phyloP scores from a whole-genome alignment of 805 yeast species.

The Helenozyma rhizophorensis region DNA sequence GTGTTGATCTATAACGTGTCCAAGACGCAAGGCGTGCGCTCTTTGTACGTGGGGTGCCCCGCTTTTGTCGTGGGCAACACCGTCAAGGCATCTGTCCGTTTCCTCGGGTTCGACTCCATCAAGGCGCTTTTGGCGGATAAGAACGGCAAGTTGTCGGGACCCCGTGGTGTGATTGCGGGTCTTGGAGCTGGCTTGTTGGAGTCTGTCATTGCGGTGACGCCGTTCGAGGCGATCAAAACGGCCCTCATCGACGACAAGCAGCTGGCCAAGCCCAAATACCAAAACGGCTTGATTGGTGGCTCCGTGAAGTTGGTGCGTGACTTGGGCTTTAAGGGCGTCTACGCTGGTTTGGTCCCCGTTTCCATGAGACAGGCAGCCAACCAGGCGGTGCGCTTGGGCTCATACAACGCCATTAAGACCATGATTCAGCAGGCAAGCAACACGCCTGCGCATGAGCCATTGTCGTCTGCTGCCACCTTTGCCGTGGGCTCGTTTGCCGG shows the following conservation, averaged over 20 bases:
- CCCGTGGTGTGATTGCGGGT: conserved; percentile 94
- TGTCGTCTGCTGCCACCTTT: conserved; percentile 77
- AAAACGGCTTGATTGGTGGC: conserved; percentile 57
- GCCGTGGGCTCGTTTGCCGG: conserved; percentile 90
- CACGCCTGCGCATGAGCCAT: conserved; percentile 65
- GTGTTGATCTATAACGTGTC: conserved; percentile 73
- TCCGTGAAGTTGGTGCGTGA: conserved; percentile 64
- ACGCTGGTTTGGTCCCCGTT: conserved; percentile 88
- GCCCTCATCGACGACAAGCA: conserved; percentile 93
- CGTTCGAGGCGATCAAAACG: conserved; percentile 94
- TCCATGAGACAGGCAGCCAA: conserved; percentile 94
- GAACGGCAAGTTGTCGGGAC: conserved; percentile 82
- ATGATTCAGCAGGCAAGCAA: conserved; percentile 66
- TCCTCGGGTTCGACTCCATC: conserved; percentile 87
- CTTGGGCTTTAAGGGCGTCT: conserved; percentile 77
- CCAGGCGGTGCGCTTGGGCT: conserved; percentile 90
- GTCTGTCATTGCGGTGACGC: conserved; percentile 90
- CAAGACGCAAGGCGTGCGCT: conserved; percentile 67
- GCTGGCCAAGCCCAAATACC: conserved; percentile 71
- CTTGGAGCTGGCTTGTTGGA: conserved; percentile 94
- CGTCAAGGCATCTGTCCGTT: conserved; percentile 92
- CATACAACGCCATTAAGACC: conserved; percentile 83
- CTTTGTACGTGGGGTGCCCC: conserved; percentile 93
- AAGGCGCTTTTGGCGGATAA: conserved; percentile 73
- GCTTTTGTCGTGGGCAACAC: conserved; percentile 96